Evolutionary conservation across 257 asterid genomes (phyloP), one percentile per base, ranked within the genome.

Genomic region (Primulina tabacum): DNA sequence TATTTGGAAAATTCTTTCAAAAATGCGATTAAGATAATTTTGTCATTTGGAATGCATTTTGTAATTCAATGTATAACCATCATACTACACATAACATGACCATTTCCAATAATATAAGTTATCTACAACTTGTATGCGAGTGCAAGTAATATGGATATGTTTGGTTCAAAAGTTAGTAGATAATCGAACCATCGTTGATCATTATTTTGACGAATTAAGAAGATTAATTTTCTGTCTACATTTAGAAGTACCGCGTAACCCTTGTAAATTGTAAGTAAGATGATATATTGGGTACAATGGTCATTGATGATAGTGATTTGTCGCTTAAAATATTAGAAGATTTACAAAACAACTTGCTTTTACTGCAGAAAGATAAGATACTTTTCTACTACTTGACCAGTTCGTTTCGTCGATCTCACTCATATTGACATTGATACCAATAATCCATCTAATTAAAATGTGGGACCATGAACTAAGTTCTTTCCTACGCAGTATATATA

Each of bases 331-430:
- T 73, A 73, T 80, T 90, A 34, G 98, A 87, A 76, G 94, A 90
- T 62, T 71, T 88, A 79, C 78, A 66, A 29, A 71, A 28, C 71
- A 85, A 85, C 80, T 79, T 87, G 73, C 74, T 71, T 64, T 67
- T 81, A 71, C 82, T 93, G 78, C 89, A 87, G 72, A 82, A 76
- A 73, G 88, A 83, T 76, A 90, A 89, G 91, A 96, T 93, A 47
- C 40, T 18, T 52, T 70, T 67, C 65, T 16, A 20, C 3, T 50
- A 50, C 65, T 58, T 57, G 55, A 50, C 26, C 43, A 55, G 29
- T 50, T 67, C 30, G 26, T 28, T 70, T 20, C 56, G 29, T 50
- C 5, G 35, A 64, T 53, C 58, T 76, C 12, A 64, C 80, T 64
- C 70, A 24, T 61, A 56, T 28, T 16, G 38, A 67, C 24, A 10